phyloP scores from a whole-genome alignment of 208 protist genomes.

The Naegleria lovaniensis region DNA sequence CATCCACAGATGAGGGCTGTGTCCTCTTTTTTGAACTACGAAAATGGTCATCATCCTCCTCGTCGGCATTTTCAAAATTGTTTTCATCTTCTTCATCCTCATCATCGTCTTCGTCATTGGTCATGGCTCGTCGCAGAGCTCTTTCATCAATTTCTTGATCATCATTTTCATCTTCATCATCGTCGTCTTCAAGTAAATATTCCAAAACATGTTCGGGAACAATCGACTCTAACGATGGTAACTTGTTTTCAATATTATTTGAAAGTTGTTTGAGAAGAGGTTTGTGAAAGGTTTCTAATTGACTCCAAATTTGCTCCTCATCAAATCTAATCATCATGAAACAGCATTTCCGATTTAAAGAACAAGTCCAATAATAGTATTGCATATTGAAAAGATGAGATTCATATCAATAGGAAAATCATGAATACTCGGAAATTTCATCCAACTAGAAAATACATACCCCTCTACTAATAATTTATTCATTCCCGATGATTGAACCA shows the following conservation, averaged over 20 bases:
- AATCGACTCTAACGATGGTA: not conserved
- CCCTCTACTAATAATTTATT: not conserved
- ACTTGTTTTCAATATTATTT: not conserved
- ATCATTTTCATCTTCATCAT: not conserved
- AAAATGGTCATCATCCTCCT: not conserved
- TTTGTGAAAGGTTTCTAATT: not conserved
- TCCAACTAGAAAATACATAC: not conserved
- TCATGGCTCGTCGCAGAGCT: not conserved
- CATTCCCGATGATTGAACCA: not conserved
- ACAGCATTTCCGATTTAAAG: too few relatives aligned
- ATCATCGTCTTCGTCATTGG: not conserved
- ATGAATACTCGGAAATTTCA: not conserved
- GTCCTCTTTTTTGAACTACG: not conserved
- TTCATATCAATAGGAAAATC: too few relatives aligned
- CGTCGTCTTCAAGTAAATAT: not conserved
- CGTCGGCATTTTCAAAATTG: not conserved
- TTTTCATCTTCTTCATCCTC: not conserved
- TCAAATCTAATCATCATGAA: not conserved
- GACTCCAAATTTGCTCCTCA: constrained; percentile 25
- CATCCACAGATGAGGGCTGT: not conserved
- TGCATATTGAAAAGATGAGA: too few relatives aligned
- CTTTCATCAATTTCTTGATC: not conserved
- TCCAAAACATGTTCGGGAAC: not conserved
- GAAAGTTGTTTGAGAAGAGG: not conserved
- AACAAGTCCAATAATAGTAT: too few relatives aligned